Conservation (phyloP, 257 asterid genomes). For the Primulina eburnea region DNA sequence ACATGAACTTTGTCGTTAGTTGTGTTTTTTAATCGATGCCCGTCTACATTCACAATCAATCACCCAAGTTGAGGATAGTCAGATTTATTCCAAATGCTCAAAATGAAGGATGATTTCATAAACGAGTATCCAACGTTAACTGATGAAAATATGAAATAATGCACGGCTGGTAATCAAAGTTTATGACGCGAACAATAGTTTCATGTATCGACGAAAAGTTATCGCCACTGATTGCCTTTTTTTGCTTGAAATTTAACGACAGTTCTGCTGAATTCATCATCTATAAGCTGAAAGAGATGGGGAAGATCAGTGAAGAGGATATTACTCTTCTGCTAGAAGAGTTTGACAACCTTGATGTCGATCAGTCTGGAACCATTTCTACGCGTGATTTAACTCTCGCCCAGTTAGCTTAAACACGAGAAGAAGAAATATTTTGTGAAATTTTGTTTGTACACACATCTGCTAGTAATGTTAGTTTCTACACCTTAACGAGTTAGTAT, state of each 20-base stretch:
- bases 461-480: background rate
- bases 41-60: background rate
- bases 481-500: background rate
- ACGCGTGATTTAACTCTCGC: slow-evolving; percentile 55
- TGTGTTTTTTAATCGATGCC: background rate
- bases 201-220: background rate
- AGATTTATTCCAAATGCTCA: background rate
- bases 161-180: background rate
- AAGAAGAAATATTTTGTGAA: background rate
- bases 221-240: slow-evolving; percentile 18
- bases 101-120: too few species aligned
- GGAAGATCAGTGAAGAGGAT: slow-evolving; percentile 78
- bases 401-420: slow-evolving; percentile 38
- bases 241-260: slow-evolving; percentile 18
- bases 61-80: background rate
- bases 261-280: slow-evolving; percentile 80
- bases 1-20: background rate
- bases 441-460: background rate
- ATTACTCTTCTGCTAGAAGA: slow-evolving; percentile 52
- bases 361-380: slow-evolving; percentile 89
- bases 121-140: background rate
- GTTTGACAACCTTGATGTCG: slow-evolving; percentile 74
- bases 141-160: background rate
- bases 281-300: slow-evolving; percentile 90
- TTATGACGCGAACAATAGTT: background rate